These are phyloP conservation scores for Xylaria sp. DNA, from an alignment of 2,329 filamentous ascomycete genomes.

Conservation along the genomic window DNA sequence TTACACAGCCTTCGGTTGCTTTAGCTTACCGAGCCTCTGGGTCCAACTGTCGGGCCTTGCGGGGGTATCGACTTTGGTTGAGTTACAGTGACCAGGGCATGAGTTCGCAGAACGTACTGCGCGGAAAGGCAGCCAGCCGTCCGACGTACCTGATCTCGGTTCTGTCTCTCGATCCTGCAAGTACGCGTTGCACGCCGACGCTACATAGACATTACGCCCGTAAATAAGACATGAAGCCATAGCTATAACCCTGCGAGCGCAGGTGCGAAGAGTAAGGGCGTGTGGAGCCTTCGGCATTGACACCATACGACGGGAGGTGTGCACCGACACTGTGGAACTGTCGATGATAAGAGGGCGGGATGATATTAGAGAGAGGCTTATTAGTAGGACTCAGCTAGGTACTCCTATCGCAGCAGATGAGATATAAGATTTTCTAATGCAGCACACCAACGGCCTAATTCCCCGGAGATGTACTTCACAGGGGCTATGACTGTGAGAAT, in stretches of 20 bases:
- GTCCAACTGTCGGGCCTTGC: conserved; percentile 32
- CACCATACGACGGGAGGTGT: conserved; percentile 27
- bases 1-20: conserved; percentile 28
- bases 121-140: conserved; percentile 47
- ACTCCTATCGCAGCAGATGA: conserved; percentile 10
- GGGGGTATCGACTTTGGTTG: conserved; percentile 20
- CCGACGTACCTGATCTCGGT: conserved; percentile 50
- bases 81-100: conserved; percentile 26
- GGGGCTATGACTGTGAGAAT: conserved; percentile 20
- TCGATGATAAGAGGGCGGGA: conserved; percentile 7
- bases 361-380: conserved; percentile 11
- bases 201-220: conserved; percentile 45
- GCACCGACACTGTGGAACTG: conserved; percentile 20
- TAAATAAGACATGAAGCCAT: conserved; percentile 40
- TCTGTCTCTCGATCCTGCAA: conserved; percentile 50
- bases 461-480: conserved; percentile 1
- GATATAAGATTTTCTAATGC: conserved; percentile 22
- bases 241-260: conserved; percentile 7
- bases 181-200: conserved; percentile 46
- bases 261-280: conserved; percentile 1
- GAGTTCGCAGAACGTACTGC: conserved; percentile 37
- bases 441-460: conserved; percentile 10
- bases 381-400: conserved; percentile 27
- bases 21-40: conserved; percentile 34
- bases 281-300: conserved; percentile 33